Evolutionary conservation across 345 rosid species (phyloP).

Genomic region (Eucalyptus tenuipes): DNA sequence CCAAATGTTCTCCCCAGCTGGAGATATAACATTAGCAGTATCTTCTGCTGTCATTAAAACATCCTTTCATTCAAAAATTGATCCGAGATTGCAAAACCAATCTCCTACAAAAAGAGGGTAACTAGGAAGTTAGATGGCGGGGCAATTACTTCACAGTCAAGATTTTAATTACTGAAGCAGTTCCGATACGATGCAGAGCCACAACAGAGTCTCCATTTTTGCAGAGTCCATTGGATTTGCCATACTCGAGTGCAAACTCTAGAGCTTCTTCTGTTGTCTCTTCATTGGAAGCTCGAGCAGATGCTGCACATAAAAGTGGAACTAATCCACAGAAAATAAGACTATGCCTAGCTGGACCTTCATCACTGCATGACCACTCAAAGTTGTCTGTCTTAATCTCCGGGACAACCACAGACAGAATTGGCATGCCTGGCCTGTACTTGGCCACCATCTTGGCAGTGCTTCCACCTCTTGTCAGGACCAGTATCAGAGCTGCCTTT

Average conservation of each 20-base stretch:
- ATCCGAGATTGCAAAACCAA: not conserved
- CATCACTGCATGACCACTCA: constrained; percentile 92
- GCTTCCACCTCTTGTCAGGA: constrained; percentile 89
- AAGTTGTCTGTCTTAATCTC: constrained; percentile 78
- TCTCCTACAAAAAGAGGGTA: not conserved
- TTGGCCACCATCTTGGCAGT: constrained; percentile 94
- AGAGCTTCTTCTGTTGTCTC: constrained; percentile 94
- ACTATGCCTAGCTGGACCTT: constrained; percentile 90
- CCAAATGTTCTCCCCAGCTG: not conserved
- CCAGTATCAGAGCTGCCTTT: constrained; percentile 70
- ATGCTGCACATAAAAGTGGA: constrained; percentile 76
- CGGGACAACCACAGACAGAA: constrained; percentile 79
- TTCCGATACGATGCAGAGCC: constrained; percentile 83
- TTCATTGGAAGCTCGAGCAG: constrained; percentile 78
- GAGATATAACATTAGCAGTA: not conserved
- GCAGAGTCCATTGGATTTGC: constrained; percentile 59
- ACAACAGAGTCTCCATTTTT: constrained; percentile 77
- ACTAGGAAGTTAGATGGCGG: not conserved
- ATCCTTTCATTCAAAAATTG: not conserved
- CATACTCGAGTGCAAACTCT: constrained; percentile 63
- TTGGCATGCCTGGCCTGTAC: constrained; percentile 91
- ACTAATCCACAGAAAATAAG: constrained; percentile 80
- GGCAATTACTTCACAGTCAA: constrained; percentile 46
- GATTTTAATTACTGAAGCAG: constrained; percentile 92
- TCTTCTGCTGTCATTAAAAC: not conserved